Conservation (phyloP, 2,329 filamentous ascomycete species). For the Ustilaginoidea virens region DNA sequence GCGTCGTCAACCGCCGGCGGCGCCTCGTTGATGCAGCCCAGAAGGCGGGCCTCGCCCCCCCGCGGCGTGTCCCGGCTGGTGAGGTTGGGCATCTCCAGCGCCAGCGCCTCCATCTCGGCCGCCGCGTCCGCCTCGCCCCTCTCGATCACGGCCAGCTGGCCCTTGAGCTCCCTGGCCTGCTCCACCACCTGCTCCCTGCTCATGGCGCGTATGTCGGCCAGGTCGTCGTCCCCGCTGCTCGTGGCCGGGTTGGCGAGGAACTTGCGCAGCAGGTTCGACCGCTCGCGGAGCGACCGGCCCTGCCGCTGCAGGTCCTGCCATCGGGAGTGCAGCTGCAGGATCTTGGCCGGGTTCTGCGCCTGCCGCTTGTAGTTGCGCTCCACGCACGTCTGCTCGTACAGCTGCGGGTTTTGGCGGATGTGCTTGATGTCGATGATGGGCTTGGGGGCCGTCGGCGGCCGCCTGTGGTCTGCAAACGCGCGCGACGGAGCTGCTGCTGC, state of each 20-base stretch:
- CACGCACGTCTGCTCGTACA: conserved; percentile 70
- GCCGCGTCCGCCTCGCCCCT: conserved; percentile 42
- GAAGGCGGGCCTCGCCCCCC: conserved; percentile 45
- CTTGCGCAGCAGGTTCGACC: conserved; percentile 46
- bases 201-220: conserved; percentile 18
- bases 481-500: conserved; percentile 8
- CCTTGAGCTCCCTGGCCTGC: conserved; percentile 51
- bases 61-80: conserved; percentile 63
- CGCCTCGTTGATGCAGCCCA: conserved; percentile 68
- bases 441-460: conserved; percentile 62
- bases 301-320: conserved; percentile 46
- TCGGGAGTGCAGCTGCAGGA: conserved; percentile 37
- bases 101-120: conserved; percentile 56
- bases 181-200: conserved; percentile 39
- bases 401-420: conserved; percentile 69
- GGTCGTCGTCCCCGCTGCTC: conserved; percentile 26
- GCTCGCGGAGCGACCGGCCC: conserved; percentile 45
- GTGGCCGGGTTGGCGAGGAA: conserved; percentile 37
- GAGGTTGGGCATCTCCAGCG: conserved; percentile 71
- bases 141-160: conserved; percentile 43
- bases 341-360: conserved; percentile 37
- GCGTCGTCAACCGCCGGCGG: conserved; percentile 26
- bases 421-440: conserved; percentile 71
- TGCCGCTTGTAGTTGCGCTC: conserved; percentile 65
- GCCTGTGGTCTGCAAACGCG: conserved; percentile 16